These are phyloP conservation scores for Fusarium phyllophilum DNA, from an alignment of 2,329 filamentous ascomycete genomes.

Conservation along the genomic window DNA sequence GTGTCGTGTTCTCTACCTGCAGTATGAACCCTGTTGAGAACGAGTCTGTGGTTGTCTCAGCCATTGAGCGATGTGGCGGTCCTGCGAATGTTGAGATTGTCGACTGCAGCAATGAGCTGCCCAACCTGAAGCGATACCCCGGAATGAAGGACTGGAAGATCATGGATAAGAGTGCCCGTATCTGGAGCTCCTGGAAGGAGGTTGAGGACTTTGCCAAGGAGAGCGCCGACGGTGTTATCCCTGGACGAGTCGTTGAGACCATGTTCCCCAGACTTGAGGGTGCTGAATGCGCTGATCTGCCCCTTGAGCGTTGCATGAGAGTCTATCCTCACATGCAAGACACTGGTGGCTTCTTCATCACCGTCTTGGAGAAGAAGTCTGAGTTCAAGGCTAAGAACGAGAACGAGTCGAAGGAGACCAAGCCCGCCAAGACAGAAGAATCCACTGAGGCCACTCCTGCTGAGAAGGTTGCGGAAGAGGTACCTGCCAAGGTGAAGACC, in stretches of 20 bases:
- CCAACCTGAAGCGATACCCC: slow-evolving; percentile 77
- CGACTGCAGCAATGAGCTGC: slow-evolving; percentile 82
- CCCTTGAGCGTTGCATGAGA: slow-evolving; percentile 89
- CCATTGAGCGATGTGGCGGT: slow-evolving; percentile 91
- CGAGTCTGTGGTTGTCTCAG: slow-evolving; percentile 88
- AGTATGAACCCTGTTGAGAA: slow-evolving; percentile 99
- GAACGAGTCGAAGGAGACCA: slow-evolving; percentile 53
- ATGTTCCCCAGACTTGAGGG: slow-evolving; percentile 80
- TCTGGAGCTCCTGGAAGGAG: slow-evolving; percentile 85
- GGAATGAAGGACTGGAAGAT: slow-evolving; percentile 88
- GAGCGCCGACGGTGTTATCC: slow-evolving; percentile 61
- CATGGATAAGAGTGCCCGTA: slow-evolving; percentile 84
- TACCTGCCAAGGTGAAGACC: slow-evolving; percentile 45
- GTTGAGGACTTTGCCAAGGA: slow-evolving; percentile 76
- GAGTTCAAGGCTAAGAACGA: slow-evolving; percentile 85
- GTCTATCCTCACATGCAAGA: slow-evolving; percentile 96
- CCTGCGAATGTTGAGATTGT: slow-evolving; percentile 82
- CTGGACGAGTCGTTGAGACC: slow-evolving; percentile 76
- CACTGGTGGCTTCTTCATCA: slow-evolving; percentile 97
- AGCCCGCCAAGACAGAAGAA: slow-evolving; percentile 27
- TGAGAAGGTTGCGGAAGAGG: slow-evolving; percentile 32
- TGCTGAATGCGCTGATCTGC: slow-evolving; percentile 69
- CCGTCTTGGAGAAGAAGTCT: slow-evolving; percentile 88
- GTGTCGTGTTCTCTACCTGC: slow-evolving; percentile 97
- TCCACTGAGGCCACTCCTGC: slow-evolving; percentile 19